Base-by-base conservation (phyloP, 257 asterid genomes). In the Penstemon davidsonii region DNA sequence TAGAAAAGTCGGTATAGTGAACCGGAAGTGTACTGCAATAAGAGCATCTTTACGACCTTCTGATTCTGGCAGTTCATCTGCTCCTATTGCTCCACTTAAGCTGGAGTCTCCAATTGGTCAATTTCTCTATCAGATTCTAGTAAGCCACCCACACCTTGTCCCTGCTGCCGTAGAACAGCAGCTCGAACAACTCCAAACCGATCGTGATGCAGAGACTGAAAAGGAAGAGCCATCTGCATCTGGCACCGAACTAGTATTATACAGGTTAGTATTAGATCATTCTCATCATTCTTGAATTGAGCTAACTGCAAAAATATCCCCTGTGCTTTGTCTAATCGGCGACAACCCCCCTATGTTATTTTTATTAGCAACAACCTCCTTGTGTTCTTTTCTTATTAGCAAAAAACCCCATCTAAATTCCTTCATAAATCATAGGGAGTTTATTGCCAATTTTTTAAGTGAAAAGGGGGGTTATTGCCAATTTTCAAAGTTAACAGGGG, bases 151-250 rank as follows among this genome's bases (percentile, higher is more conserved):
- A 0, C 99, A 94, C 77, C 94, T 94, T 39, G 86, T 94, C 55
- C 96, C 99, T 61, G 99, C 99, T 67, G 99, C 99, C 4, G 97
- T 88, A 5, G 99, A 94, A 18, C 92, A 91, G 76, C 99, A 94
- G 73, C 97, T 94, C 43, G 90, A 91, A 82, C 97, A 84, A 87
- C 96, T 94, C 74, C 88, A 84, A 68, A 80, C 83, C 18, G 97
- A 84, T 58, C 92, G 87, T 12, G 89, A 88, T 75, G 89, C 86
- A 5, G 97, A 87, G 55, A 76, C 78, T 60, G 83, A 76, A 52
- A 87, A 75, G 60, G 90, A 86, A 50, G 92, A 80, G 60, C 69
- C 83, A 25, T 70, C 96, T 60, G 79, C 86, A 8, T 44, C 92
- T 25, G 95, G 93, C 41, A 91, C 99, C 42, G 97, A 94, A 55